phyloP scores from a whole-genome alignment of 129 eudicot species.

The Artemisia tridentata region DNA sequence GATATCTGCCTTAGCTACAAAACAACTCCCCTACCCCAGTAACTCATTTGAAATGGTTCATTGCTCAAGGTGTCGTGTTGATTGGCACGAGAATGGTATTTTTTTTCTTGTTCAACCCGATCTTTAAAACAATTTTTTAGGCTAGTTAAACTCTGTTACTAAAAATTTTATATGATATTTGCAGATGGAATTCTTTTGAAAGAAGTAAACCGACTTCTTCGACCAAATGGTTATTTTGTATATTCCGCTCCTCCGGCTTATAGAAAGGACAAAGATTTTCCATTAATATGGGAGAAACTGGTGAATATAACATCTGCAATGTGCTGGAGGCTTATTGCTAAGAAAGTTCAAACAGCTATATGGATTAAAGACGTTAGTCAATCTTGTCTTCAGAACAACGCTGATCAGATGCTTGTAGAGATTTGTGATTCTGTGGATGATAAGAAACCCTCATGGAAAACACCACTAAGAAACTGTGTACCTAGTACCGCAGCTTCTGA shows the following conservation, averaged over 20 bases:
- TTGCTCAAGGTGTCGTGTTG: conserved; percentile 98
- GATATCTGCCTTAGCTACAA: conserved; percentile 91
- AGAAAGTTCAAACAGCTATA: conserved; percentile 88
- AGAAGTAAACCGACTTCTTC: conserved; percentile 80
- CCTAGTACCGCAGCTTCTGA: conserved; percentile 27
- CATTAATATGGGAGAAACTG: conserved; percentile 85
- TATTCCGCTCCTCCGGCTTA: conserved; percentile 99
- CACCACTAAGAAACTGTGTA: conserved; percentile 77
- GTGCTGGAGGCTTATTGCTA: conserved; percentile 96
- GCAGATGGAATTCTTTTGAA: conserved; percentile 88
- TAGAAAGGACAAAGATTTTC: conserved; percentile 93
- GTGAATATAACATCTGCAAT: conserved; percentile 72
- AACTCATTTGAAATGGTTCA: conserved; percentile 95
- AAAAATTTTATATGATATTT: background rate
- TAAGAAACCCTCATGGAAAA: conserved; percentile 70
- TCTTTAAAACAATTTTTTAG: background rate
- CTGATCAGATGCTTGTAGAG: conserved; percentile 55
- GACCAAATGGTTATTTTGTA: conserved; percentile 88
- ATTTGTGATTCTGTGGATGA: conserved; percentile 62
- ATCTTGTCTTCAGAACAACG: conserved; percentile 66
- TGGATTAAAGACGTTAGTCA: conserved; percentile 78
- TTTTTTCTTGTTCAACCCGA: conserved; percentile 4
- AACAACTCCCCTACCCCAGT: conserved; percentile 95
- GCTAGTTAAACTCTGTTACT: background rate
- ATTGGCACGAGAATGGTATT: conserved; percentile 93